phyloP scores from a whole-genome alignment of 345 rosid genomes.

The Aquilaria yunnanensis region DNA sequence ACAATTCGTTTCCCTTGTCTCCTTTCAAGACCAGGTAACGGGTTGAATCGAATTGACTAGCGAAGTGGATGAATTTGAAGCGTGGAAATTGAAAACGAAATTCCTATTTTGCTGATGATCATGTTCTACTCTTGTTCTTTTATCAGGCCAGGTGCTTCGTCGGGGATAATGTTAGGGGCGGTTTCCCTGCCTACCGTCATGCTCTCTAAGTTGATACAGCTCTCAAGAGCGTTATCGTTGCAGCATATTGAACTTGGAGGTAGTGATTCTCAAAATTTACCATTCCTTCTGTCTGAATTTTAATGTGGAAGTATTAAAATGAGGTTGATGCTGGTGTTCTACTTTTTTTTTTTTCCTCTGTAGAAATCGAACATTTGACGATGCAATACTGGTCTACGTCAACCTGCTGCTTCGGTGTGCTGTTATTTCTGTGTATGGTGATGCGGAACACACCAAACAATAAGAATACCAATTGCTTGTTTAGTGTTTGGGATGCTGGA shows the following conservation, averaged over 20 bases:
- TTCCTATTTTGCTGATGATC: background rate
- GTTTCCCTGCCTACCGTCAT: slow-evolving; percentile 75
- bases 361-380: slow-evolving; percentile 60
- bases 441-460: slow-evolving; percentile 21
- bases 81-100: no score
- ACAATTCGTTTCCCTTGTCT: slow-evolving; percentile 31
- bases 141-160: slow-evolving; percentile 73
- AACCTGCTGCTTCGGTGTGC: slow-evolving; percentile 58
- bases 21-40: slow-evolving; percentile 53
- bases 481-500: slow-evolving; percentile 28
- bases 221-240: slow-evolving; percentile 50
- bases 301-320: background rate
- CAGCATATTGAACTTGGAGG: slow-evolving; percentile 52
- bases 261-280: slow-evolving; percentile 37
- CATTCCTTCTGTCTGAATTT: background rate
- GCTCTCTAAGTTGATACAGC: slow-evolving; percentile 70
- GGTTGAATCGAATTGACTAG: background rate
- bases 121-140: background rate
- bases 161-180: slow-evolving; percentile 84
- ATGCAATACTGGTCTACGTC: slow-evolving; percentile 83
- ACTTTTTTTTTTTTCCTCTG: background rate
- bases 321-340: slow-evolving; percentile 3
- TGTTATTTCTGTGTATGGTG: slow-evolving; percentile 44
- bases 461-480: slow-evolving; percentile 17
- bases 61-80: no score